Base-by-base conservation (phyloP, 371 early-diverging fungal species). In the Sporodiniella umbellata region DNA sequence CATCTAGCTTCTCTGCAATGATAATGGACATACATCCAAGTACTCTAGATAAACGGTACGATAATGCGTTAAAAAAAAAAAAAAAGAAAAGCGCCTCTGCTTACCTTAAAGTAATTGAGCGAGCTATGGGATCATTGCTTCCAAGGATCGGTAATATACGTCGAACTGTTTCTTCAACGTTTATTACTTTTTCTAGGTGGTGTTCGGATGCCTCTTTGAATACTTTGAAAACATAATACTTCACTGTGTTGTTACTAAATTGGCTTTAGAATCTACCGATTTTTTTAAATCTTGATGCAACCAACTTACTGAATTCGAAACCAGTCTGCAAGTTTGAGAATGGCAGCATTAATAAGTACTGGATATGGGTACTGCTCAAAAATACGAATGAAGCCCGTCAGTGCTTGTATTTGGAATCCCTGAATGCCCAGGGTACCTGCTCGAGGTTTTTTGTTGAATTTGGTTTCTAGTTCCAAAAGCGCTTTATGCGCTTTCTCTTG, bases 291-390 rank as follows among this genome's bases (percentile, higher is more conserved):
- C n/a, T n/a, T n/a, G n/a, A n/a, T n/a, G n/a, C n/a, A n/a, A 23
- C 1, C 11, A 2, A 6, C 43, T 51, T 66, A 80, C 83, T 75
- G 69, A 35, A 58, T 60, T 21, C 76, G 66, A 56, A 77, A 82
- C 70, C 78, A 82, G 47, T 82, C 83, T 6, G 80, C 79, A 2
- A 82, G 55, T 49, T 82, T 82, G 12, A 82, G 57, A 35, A 82
- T 66, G 10, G 73, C 80, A 35, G 80, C 72, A 42, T 75, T 82
- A 48, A 82, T 72, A 21, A 82, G 60, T 24, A 80, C 75, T 17
- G 83, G 78, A 35, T 71, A 67, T 0, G 83, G 78, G 48, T 72
- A 78, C 18, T 74, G 68, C 33, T 80, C 72, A 54, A 82, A 79
- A 12, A 82, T 64, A 21, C 62, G 64, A 12, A 72, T 62, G 38